phyloP scores from a whole-genome alignment of 192 early-diverging fungal species.

The Chytriomyces sp. region DNA sequence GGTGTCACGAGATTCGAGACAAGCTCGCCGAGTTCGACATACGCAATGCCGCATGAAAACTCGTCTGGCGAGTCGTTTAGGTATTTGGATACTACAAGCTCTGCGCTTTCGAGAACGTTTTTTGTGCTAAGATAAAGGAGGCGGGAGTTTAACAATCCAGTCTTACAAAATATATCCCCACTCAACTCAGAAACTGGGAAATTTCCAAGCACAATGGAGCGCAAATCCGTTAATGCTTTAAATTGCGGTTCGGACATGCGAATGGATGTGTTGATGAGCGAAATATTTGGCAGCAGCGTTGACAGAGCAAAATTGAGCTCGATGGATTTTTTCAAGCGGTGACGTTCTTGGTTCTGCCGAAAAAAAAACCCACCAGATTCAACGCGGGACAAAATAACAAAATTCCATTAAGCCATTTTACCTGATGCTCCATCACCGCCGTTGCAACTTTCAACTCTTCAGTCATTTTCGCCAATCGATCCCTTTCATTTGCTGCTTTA shows the following conservation, averaged over 20 bases:
- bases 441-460: conserved; percentile 20
- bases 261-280: conserved; percentile 5
- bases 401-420: neutral
- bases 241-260: conserved; percentile 24
- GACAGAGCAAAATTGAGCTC: conserved; percentile 24
- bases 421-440: conserved; percentile 18
- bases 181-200: neutral
- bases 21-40: conserved; percentile 14
- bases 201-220: conserved; percentile 5
- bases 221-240: conserved; percentile 22
- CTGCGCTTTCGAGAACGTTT: neutral
- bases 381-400: no score
- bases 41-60: conserved; percentile 26
- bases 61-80: conserved; percentile 6
- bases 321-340: neutral
- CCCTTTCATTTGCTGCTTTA: conserved; percentile 3
- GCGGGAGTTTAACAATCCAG: no score
- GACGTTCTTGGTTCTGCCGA: conserved; percentile 8
- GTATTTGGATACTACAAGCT: conserved; percentile 7
- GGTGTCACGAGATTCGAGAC: conserved; percentile 17
- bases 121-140: neutral
- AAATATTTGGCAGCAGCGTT: conserved; percentile 28
- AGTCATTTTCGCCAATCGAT: conserved; percentile 11
- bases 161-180: neutral
- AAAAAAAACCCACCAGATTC: no score